Evolutionary conservation across 345 rosid genomes (phyloP).

Genomic region (Pugionium dolabratum): DNA sequence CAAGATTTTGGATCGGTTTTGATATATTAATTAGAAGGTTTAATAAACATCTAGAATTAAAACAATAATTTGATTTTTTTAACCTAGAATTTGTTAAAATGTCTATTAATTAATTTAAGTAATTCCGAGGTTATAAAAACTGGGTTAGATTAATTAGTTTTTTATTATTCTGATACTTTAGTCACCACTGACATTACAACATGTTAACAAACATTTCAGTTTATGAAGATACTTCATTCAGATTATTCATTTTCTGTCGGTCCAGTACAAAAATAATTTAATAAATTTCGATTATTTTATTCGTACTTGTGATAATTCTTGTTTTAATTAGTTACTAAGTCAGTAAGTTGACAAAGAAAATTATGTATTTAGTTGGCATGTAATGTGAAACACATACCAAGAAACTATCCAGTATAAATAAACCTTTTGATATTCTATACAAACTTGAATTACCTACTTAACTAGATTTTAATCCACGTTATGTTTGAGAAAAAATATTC

Average conservation of each 20-base stretch:
- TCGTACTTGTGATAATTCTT: constrained; percentile 2
- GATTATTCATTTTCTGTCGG: constrained; percentile 32
- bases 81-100: no score
- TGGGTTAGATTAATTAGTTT: no score
- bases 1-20: no score
- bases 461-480: no score
- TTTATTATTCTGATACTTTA: background rate
- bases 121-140: no score
- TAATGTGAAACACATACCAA: constrained; percentile 34
- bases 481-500: no score
- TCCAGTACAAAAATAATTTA: constrained; percentile 22
- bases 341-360: constrained; percentile 32
- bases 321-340: constrained; percentile 27
- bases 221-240: constrained; percentile 18
- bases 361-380: constrained; percentile 36
- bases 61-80: no score
- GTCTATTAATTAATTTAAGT: no score
- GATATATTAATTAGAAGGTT: no score
- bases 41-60: no score
- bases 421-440: background rate
- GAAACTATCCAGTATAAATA: constrained; percentile 18
- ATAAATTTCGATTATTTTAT: background rate
- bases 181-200: constrained; percentile 24
- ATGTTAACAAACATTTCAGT: constrained; percentile 27
- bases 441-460: constrained; percentile 7